Evolutionary conservation across 768 basidiomycete species (phyloP), one percentile per base, ranked within the genome.

Genomic region (Mycena olivaceomarginata): DNA sequence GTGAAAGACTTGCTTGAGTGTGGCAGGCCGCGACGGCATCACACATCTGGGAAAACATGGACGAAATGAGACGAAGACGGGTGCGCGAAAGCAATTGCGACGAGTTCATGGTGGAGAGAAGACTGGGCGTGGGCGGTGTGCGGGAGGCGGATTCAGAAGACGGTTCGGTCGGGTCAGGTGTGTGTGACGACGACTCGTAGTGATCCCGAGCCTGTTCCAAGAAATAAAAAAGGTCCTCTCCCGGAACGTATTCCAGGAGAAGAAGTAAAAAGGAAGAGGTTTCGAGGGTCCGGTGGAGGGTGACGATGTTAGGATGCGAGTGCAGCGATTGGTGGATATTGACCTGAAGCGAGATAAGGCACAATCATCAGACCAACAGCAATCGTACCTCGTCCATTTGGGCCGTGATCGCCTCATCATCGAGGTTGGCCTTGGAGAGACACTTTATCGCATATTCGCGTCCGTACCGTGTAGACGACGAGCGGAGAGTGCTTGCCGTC

Each of bases 41-140:
- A 83, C 98, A 99, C 98, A 99, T 99, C 87, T 99, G 98, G 22
- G 93, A 89, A 86, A 99, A 99, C 98, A 99, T 99, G 83, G 96
- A 94, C 4, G 97, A 93, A 82, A 99, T 97, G 80, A 99, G 92
- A 18, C 96, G 94, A 40, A 99, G 92, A 74, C 98, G 95, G 53
- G 94, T 95, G 72, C 93, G 92, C 39, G 96, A 96, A 70, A 99
- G 94, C 43, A 98, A 89, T 78, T 97, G 94, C 41, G 92, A 90
- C 60, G 93, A 96, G 83, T 92, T 93, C 81, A 93, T 91, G 77
- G 93, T 94, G 45, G 97, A 95, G 65, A 99, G 94, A 66, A 99
- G 91, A 60, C 95, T 95, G 31, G 98, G 98, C 5, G 98, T 98
- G 2, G 98, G 97, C 45, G 98, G 98, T 7, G 97, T 98, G 78